Conservation (phyloP, 2,329 filamentous ascomycete genomes). For the Rhynchosporium secalis region DNA sequence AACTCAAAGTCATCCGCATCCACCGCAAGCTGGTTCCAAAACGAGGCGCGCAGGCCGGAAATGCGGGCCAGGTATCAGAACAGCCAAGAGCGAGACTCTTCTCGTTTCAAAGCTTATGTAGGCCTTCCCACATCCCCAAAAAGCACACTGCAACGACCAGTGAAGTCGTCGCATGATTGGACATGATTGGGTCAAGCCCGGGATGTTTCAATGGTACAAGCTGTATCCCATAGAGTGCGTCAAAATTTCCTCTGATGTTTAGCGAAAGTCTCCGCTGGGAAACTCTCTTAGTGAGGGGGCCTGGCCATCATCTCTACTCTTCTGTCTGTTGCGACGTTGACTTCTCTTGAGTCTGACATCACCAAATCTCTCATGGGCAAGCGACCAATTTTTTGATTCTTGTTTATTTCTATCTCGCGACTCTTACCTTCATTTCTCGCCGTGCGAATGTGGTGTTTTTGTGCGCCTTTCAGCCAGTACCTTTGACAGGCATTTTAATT, state of each 20-base stretch:
- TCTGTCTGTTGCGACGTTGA: constrained; percentile 18
- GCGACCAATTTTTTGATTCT: constrained; percentile 23
- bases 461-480: constrained; percentile 17
- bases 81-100: constrained; percentile 20
- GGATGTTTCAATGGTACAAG: constrained; percentile 13
- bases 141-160: constrained; percentile 2
- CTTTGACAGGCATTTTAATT: constrained; percentile 36
- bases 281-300: constrained; percentile 11
- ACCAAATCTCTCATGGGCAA: constrained; percentile 26
- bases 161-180: constrained; percentile 1
- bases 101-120: constrained; percentile 26
- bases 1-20: constrained; percentile 5
- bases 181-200: constrained; percentile 8
- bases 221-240: constrained; percentile 5
- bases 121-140: constrained; percentile 18
- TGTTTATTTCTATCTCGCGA: constrained; percentile 16
- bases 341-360: constrained; percentile 13
- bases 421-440: constrained; percentile 25
- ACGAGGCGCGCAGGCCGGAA: constrained; percentile 13
- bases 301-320: constrained; percentile 19
- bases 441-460: constrained; percentile 20
- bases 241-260: constrained; percentile 15
- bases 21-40: constrained; percentile 11
- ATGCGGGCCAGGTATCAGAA: constrained; percentile 22
- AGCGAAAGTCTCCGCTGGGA: constrained; percentile 1